Conservation (phyloP, 2,329 filamentous ascomycete genomes). For the Phialophora tarda region DNA sequence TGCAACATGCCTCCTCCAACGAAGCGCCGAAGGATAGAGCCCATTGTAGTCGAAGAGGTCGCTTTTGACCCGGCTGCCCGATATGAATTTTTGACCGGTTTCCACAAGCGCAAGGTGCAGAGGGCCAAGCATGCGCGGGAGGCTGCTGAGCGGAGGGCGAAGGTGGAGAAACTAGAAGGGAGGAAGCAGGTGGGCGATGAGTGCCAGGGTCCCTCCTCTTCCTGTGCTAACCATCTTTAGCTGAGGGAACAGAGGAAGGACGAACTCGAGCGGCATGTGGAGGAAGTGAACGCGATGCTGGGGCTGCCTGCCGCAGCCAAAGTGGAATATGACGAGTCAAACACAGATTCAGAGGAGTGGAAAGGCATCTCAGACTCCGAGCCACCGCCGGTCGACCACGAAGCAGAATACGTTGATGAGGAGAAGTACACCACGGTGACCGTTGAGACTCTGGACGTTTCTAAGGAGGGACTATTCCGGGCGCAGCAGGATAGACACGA, state of each 20-base stretch:
- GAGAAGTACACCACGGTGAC: constrained; percentile 95
- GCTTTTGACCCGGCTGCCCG: constrained; percentile 80
- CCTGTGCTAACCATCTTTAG: constrained; percentile 54
- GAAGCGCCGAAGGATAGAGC: constrained; percentile 69
- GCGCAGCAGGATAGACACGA: constrained; percentile 44
- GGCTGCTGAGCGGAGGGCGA: constrained; percentile 74
- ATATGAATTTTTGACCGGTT: constrained; percentile 88
- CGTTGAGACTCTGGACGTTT: constrained; percentile 83
- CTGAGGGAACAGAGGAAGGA: constrained; percentile 80
- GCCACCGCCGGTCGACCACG: constrained; percentile 67
- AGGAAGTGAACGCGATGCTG: constrained; percentile 73
- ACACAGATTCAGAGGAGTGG: constrained; percentile 62
- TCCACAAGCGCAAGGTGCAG: constrained; percentile 92
- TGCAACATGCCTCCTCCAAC: constrained; percentile 59
- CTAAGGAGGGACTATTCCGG: constrained; percentile 72
- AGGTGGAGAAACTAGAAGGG: constrained; percentile 74
- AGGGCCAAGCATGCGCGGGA: constrained; percentile 85
- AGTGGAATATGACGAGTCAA: constrained; percentile 52
- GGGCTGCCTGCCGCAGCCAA: constrained; percentile 62
- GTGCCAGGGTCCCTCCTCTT: neutral
- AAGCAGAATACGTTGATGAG: constrained; percentile 95
- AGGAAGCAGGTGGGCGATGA: constrained; percentile 71
- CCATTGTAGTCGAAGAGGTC: constrained; percentile 74
- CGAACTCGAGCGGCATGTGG: constrained; percentile 81
- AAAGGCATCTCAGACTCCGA: constrained; percentile 65